Conservation (phyloP, 257 asterid species). For the Solanum dulcamara region DNA sequence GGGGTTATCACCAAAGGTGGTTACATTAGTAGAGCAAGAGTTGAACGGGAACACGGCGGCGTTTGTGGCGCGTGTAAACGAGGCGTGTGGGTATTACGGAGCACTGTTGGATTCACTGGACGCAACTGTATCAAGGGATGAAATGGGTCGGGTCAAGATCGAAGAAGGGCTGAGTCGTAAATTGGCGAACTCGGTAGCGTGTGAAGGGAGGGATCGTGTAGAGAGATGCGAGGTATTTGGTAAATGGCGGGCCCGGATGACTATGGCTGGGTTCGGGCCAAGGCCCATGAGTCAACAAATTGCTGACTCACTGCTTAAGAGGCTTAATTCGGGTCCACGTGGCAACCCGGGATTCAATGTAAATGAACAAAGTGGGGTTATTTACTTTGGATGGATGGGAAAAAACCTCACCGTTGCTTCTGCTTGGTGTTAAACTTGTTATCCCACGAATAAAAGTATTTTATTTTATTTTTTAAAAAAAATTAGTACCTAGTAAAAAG, state of each 20-base stretch:
- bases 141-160: constrained; percentile 37
- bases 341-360: constrained; percentile 77
- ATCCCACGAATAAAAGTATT: background rate
- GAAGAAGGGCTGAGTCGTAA: constrained; percentile 71
- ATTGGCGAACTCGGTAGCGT: constrained; percentile 66
- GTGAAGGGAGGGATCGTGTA: constrained; percentile 77
- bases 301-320: constrained; percentile 40
- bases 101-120: constrained; percentile 61
- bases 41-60: constrained; percentile 66
- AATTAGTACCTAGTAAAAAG: background rate
- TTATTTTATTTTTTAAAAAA: no score
- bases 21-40: constrained; percentile 75
- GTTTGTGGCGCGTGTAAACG: constrained; percentile 54
- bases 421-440: constrained; percentile 53
- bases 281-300: constrained; percentile 39
- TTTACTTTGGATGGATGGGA: constrained; percentile 83
- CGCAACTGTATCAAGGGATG: constrained; percentile 30
- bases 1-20: constrained; percentile 45
- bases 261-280: constrained; percentile 69
- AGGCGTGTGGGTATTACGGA: constrained; percentile 44
- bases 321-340: constrained; percentile 59
- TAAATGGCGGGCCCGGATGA: constrained; percentile 79
- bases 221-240: constrained; percentile 84
- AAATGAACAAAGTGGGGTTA: constrained; percentile 52
- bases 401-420: constrained; percentile 70